Evolutionary conservation across 2,329 filamentous ascomycete species (phyloP).

Genomic region (Trichoderma semiorbis): DNA sequence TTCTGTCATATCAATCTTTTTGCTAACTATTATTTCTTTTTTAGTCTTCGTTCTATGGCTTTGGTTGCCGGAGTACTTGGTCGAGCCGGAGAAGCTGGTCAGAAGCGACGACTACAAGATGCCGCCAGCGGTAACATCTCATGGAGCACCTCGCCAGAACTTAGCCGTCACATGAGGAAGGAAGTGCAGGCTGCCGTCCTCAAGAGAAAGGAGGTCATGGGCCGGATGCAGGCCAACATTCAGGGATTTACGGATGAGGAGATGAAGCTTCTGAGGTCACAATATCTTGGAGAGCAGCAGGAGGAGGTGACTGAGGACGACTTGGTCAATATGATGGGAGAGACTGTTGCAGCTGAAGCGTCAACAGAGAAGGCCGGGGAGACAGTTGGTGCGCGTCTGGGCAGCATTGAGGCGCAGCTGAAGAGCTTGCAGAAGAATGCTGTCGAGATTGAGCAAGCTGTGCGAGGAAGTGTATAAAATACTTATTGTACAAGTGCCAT

Average conservation of each 20-base stretch:
- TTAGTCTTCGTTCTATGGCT: conserved; percentile 73
- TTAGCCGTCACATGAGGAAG: conserved; percentile 38
- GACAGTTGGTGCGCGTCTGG: conserved; percentile 7
- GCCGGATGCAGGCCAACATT: conserved; percentile 34
- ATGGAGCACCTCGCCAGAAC: conserved; percentile 52
- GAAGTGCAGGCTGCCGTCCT: conserved; percentile 30
- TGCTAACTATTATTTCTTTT: not conserved
- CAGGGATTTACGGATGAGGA: conserved; percentile 39
- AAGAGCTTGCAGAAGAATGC: conserved; percentile 17
- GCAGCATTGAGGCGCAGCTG: conserved; percentile 23
- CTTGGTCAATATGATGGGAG: conserved; percentile 34
- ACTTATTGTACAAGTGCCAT: not conserved
- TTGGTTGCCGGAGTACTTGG: conserved; percentile 84
- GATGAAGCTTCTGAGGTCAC: conserved; percentile 31
- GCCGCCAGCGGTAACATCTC: conserved; percentile 61
- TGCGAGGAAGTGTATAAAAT: conserved; percentile 13
- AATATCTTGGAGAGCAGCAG: conserved; percentile 27
- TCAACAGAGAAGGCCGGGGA: not conserved
- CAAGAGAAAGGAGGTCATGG: conserved; percentile 37
- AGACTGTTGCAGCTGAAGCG: conserved; percentile 17
- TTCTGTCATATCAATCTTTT: not conserved
- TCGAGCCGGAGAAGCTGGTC: conserved; percentile 75
- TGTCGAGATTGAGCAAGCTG: conserved; percentile 25
- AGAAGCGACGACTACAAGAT: conserved; percentile 60
- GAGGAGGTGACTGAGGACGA: conserved; percentile 35